Evolutionary conservation across 352 stramenopile species (phyloP).

Genomic region (Saprolegnia diclina): DNA sequence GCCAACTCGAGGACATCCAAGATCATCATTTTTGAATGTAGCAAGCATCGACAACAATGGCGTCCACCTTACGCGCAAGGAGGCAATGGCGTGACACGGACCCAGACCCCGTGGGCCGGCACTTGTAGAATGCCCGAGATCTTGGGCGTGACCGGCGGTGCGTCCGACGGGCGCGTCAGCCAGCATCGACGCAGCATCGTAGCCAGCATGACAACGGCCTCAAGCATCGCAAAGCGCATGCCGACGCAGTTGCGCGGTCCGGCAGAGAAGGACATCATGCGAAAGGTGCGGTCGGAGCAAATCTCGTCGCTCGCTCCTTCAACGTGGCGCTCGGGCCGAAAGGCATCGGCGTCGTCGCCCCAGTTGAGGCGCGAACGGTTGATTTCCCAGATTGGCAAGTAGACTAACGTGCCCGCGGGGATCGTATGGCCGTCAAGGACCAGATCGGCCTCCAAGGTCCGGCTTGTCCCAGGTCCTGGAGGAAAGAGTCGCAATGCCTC

Average conservation of each 20-base stretch:
- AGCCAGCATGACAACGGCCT: slow-evolving; percentile 38
- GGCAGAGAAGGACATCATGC: slow-evolving; percentile 65
- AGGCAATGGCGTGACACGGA: not conserved
- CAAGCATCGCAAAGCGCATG: slow-evolving; percentile 64
- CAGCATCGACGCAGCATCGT: not conserved
- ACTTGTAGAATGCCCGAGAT: slow-evolving; percentile 6
- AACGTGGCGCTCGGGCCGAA: slow-evolving; percentile 66
- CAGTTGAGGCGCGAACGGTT: slow-evolving; percentile 47
- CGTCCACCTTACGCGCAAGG: not conserved
- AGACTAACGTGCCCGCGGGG: slow-evolving; percentile 29
- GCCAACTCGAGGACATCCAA: too few species aligned
- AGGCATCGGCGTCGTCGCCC: slow-evolving; percentile 44
- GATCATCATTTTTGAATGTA: too few species aligned
- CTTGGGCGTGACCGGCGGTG: not conserved
- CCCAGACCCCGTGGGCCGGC: slow-evolving; percentile 11
- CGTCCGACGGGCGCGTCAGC: not conserved
- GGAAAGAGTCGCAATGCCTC: slow-evolving; percentile 70
- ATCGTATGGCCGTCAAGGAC: not conserved
- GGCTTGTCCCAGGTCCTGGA: slow-evolving; percentile 59
- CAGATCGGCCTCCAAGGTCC: slow-evolving; percentile 45
- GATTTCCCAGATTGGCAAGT: slow-evolving; percentile 72
- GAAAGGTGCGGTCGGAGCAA: slow-evolving; percentile 37
- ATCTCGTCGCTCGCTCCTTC: slow-evolving; percentile 33
- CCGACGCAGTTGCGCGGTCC: slow-evolving; percentile 59
- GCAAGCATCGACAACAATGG: too few species aligned